Conservation (phyloP, 768 basidiomycete genomes). For the Termitomyces eurrhizus region DNA sequence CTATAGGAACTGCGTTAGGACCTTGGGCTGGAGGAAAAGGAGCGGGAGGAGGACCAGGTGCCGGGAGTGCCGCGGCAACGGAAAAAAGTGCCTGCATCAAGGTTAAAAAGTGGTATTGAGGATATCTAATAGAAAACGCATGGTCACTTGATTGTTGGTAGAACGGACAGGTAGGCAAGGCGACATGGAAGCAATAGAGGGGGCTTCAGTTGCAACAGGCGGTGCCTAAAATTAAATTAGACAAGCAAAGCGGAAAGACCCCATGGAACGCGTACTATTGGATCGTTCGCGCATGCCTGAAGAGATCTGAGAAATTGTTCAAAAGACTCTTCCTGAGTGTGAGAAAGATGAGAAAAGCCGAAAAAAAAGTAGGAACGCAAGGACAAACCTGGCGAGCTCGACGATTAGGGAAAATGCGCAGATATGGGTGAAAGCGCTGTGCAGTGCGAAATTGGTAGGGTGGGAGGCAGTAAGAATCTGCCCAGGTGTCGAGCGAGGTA, state of each 20-base stretch:
- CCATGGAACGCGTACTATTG: not conserved
- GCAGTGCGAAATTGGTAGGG: conserved; percentile 12
- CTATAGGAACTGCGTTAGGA: not conserved
- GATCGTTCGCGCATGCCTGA: not conserved
- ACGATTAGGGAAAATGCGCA: not conserved
- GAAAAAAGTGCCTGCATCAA: not conserved
- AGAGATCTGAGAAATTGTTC: not conserved
- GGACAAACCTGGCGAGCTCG: not conserved
- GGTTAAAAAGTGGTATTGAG: not conserved
- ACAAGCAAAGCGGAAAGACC: not conserved
- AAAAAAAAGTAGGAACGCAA: not conserved
- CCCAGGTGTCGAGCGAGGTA: conserved; percentile 4
- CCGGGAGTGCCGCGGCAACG: not conserved
- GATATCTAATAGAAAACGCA: not conserved
- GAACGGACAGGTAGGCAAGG: not conserved
- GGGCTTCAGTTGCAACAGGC: not conserved
- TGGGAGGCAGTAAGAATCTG: conserved; percentile 15
- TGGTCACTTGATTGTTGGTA: not conserved
- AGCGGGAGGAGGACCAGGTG: not conserved
- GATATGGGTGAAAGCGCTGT: conserved; percentile 15
- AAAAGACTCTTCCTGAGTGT: not conserved
- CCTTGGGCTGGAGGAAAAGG: not conserved
- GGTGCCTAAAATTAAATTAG: not conserved
- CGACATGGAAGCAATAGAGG: not conserved
- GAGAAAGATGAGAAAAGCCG: not conserved